Conservation (phyloP, 2,329 filamentous ascomycete genomes). For the Sporothrix pallida region DNA sequence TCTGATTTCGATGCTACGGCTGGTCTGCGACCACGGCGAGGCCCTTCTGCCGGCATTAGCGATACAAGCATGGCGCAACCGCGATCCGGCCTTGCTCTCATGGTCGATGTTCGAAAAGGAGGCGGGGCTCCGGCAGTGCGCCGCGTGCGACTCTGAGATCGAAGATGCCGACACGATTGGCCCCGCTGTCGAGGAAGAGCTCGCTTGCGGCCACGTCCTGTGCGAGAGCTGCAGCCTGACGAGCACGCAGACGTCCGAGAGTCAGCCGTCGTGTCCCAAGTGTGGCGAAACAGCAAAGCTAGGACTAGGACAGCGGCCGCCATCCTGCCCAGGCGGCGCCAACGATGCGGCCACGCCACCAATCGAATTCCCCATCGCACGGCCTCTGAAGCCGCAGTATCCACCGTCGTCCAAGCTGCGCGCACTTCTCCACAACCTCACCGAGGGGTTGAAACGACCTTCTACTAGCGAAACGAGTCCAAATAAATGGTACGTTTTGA, state of each 20-base stretch:
- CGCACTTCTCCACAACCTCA: not conserved
- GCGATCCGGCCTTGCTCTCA: constrained; percentile 10
- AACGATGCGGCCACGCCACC: not conserved
- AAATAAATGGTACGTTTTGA: constrained; percentile 15
- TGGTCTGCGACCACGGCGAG: constrained; percentile 22
- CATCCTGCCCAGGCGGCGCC: not conserved
- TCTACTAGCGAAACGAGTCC: constrained; percentile 1
- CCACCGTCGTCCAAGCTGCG: constrained; percentile 7
- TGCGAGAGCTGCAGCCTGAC: constrained; percentile 14
- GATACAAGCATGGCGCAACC: not conserved
- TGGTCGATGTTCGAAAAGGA: constrained; percentile 11
- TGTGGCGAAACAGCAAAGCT: not conserved
- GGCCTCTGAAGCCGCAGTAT: constrained; percentile 9
- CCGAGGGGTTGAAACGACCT: not conserved
- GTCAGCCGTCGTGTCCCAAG: constrained; percentile 7
- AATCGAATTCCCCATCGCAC: not conserved
- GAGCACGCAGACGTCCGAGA: constrained; percentile 10
- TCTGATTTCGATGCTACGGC: constrained; percentile 9
- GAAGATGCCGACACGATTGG: constrained; percentile 10
- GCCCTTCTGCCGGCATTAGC: not conserved
- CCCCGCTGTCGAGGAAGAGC: constrained; percentile 11
- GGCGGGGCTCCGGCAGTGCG: not conserved
- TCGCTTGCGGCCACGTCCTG: constrained; percentile 9
- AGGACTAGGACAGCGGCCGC: not conserved
- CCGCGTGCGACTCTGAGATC: constrained; percentile 8